Percentiles rank a stretch among this genome's conserved stretches.
These are phyloP conservation scores for Plasmodium berghei DNA, from an alignment of 169 alveolate species.

Conservation along the genomic window DNA sequence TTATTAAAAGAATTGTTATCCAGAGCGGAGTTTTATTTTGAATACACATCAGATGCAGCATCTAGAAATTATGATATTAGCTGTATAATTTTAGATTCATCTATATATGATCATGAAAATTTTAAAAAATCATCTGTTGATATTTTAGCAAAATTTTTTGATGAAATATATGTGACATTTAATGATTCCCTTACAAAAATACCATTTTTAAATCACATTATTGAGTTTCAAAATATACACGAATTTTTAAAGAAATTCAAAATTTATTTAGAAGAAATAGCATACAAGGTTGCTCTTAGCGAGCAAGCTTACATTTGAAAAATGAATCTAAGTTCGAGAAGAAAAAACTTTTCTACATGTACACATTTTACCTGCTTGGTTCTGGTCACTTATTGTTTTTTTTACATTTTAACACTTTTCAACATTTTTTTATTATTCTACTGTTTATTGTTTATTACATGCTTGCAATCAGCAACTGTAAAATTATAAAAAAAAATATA, in stretches of 20 bases:
- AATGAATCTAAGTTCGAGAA: no score
- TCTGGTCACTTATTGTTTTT: no score
- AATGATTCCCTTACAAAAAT: slow-evolving; percentile 32
- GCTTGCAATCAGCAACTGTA: no score
- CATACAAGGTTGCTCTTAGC: slow-evolving; percentile 20
- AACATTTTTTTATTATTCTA: no score
- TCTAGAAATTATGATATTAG: slow-evolving; percentile 71
- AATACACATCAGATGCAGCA: slow-evolving; percentile 73
- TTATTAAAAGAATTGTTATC: slow-evolving; percentile 60
- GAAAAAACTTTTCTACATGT: no score
- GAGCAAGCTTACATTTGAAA: background rate
- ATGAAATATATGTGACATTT: slow-evolving; percentile 42
- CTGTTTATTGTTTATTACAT: no score
- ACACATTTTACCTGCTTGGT: no score
- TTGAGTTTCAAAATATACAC: slow-evolving; percentile 55
- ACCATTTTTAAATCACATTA: slow-evolving; percentile 42
- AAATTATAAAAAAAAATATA: no score
- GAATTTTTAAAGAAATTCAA: slow-evolving; percentile 48
- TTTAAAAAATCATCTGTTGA: slow-evolving; percentile 46
- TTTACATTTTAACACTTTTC: no score
- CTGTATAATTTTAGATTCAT: slow-evolving; percentile 54
- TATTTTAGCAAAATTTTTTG: slow-evolving; percentile 39
- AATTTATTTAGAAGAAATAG: slow-evolving; percentile 39
- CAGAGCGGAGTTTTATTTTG: slow-evolving; percentile 65
- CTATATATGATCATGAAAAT: slow-evolving; percentile 51